phyloP scores from a whole-genome alignment of 179 eudicot species.

The Heliamphora pulchella region DNA sequence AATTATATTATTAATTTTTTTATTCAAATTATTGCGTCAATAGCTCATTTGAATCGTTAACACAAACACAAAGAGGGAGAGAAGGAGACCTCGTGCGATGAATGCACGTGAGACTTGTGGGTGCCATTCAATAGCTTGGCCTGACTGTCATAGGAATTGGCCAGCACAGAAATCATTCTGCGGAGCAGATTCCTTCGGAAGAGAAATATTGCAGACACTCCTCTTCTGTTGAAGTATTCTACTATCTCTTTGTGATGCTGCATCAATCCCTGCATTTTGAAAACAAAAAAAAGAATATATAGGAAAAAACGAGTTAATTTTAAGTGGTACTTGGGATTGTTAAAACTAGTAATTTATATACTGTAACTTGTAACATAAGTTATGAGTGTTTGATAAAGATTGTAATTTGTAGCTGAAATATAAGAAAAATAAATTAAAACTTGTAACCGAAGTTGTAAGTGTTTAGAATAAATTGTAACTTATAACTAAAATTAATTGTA shows the following conservation, averaged over 20 bases:
- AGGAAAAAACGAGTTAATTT: no score
- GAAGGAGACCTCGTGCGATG: slow-evolving; percentile 54
- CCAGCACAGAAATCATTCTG: slow-evolving; percentile 68
- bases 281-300: background rate
- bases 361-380: no score
- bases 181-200: slow-evolving; percentile 80
- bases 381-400: no score
- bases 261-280: slow-evolving; percentile 57
- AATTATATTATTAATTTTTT: no score
- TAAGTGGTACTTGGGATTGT: no score
- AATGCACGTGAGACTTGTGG: slow-evolving; percentile 93
- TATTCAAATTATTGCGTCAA: no score
- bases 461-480: no score
- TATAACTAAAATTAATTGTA: no score
- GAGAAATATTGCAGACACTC: slow-evolving; percentile 73
- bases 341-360: background rate
- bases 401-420: no score
- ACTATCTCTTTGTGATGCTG: slow-evolving; percentile 65
- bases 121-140: slow-evolving; percentile 71
- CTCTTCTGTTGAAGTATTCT: slow-evolving; percentile 66
- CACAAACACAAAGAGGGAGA: slow-evolving; percentile 9
- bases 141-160: slow-evolving; percentile 64
- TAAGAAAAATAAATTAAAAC: no score
- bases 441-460: no score
- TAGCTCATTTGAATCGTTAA: no score